Base-by-base conservation (phyloP, 192 early-diverging fungal genomes). In the Allomyces macrogynus region DNA sequence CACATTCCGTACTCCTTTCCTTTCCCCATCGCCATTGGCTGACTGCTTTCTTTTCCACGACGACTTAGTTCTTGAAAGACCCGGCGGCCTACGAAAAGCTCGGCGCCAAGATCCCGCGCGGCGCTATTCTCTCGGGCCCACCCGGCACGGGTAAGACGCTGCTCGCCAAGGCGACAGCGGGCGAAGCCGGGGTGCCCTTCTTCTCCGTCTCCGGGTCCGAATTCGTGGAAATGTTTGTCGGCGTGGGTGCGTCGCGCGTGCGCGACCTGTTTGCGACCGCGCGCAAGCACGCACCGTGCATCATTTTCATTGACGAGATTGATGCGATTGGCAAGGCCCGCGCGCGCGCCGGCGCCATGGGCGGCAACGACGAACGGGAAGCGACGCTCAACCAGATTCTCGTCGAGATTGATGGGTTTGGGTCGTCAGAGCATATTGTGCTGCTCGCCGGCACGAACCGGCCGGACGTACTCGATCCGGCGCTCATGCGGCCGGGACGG, bases 151-250 rank as follows among this genome's bases (percentile, higher is more conserved):
- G 95, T 71, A 99, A 99, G 77, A 99, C 96, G n/a, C 76, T 99
- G 60, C 75, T 99, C 57, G 96, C 96, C 43, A 99, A 99, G 76
- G 96, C 96, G 5, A 99, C 96, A 20, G 96, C 96, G 10, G 96
- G 96, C 26, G 96, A 99, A 74, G 96, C 96, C 8, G 94, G 90
- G 43, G 93, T 95, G 5, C 93, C 96, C 12, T 99, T 99, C 75
- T 75, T 99, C 42, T 89, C 86, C 65, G 96, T 99, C n/a, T 97
- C 94, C 8, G 96, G 96, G 11, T 97, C 94, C 2, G 96, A 99
- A 73, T 99, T 99, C 70, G 89, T 97, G 26, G 96, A 99, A 74
- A 99, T 99, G 96, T 99, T 99, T 90, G 96, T 99, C 24, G 96
- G 96, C 71, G 96, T 99, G 23, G 96, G 96, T 23, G 89, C 49